Evolutionary conservation across 768 basidiomycete species (phyloP), one percentile per base, ranked within the genome.

Genomic region (Tephrocybe sp.): DNA sequence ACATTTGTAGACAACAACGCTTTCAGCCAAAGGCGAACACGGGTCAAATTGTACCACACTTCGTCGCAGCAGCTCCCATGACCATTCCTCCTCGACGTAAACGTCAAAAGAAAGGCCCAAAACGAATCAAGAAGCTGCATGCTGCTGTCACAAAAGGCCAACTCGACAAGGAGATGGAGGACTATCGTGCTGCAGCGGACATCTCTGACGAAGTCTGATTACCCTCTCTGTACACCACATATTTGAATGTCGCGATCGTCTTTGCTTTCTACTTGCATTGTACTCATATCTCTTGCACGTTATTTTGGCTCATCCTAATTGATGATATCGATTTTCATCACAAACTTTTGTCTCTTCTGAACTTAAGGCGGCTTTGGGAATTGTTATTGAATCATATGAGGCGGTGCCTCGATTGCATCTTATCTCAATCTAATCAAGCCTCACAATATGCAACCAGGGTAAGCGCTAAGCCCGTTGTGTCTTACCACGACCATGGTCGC

Each of bases 401-500:
- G n/a, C n/a, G n/a, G n/a, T n/a, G n/a, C n/a, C n/a, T n/a, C n/a
- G n/a, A n/a, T n/a, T n/a, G n/a, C n/a, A n/a, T n/a, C n/a, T n/a
- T n/a, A n/a, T n/a, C n/a, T n/a, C n/a, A n/a, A n/a, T n/a, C n/a
- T n/a, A n/a, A n/a, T n/a, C n/a, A n/a, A n/a, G n/a, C n/a, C n/a
- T n/a, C n/a, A n/a, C n/a, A n/a, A n/a, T n/a, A n/a, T n/a, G n/a
- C n/a, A n/a, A n/a, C n/a, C n/a, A n/a, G n/a, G n/a, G n/a, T n/a
- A n/a, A n/a, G n/a, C n/a, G n/a, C n/a, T n/a, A n/a, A n/a, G n/a
- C n/a, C n/a, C n/a, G n/a, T n/a, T n/a, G n/a, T n/a, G n/a, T n/a
- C n/a, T n/a, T n/a, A n/a, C n/a, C n/a, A n/a, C n/a, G n/a, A 40
- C 13, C 24, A 92, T 95, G 94, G 91, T 88, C 13, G 94, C 94